Evolutionary conservation across 805 yeast genomes (phyloP), one percentile per base, ranked within the genome.

Genomic region (Schwanniomyces vanrijiae): DNA sequence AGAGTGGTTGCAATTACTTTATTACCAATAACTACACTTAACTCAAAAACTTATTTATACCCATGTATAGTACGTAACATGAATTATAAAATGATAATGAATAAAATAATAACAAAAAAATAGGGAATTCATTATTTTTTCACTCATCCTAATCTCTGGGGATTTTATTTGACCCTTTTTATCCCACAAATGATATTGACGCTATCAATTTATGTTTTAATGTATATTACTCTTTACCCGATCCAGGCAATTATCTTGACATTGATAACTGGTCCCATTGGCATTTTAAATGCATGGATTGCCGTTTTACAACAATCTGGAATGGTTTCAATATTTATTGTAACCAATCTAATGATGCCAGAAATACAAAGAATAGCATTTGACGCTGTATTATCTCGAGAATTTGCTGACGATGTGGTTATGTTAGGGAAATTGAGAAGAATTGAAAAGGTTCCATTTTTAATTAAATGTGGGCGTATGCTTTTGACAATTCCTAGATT

Each of bases 251-350:
- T 71, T 7, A 40, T 77, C 5, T 70, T 74, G 7, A 53, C 72
- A 24, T 44, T 77, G 20, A 58, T 78, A 42, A 62, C 74, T 21
- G 84, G 84, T 2, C 85, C 86, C 0, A 56, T 75, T 10, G 84
- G 83, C 0, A 28, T 78, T 2, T 38, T 78, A 11, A 65, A 75
- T 14, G 76, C 82, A 0, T 69, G 76, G 69, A 52, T 73, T 11
- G 62, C 77, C 2, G 64, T 77, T 24, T 52, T 77, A 18, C 80
- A 75, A 50, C 71, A 73, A 46, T 59, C 78, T 9, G 65, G 73
- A 6, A 62, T 68, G 20, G 58, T 78, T 2, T 68, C 82, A 3
- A 64, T 68, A 6, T 60, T 75, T n/a, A 44, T 78, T 3, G 70
- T 78, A 11, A 64, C 68, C n/a, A 52, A 64, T 14, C 46, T 75